A percentile compares a stretch with the other conserved stretches of the same genome.
Evolutionary conservation across 768 basidiomycete genomes (phyloP).

Genomic region (Boletus sp.): DNA sequence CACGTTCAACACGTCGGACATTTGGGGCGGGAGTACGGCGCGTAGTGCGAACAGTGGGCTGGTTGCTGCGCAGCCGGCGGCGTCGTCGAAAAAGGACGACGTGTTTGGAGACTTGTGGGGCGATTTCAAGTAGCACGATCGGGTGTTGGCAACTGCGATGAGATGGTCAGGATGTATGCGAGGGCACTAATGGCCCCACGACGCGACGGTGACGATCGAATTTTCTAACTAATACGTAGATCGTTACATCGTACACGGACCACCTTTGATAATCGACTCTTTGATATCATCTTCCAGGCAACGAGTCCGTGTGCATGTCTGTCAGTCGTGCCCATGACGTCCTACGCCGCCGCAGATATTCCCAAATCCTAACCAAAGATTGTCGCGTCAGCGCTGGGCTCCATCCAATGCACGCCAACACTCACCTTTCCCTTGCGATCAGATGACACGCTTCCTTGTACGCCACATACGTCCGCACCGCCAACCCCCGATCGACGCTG

Average conservation of each 20-base stretch:
- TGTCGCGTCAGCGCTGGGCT: not conserved
- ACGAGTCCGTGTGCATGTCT: too few relatives aligned
- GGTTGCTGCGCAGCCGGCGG: constrained; percentile 28
- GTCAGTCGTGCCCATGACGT: too few relatives aligned
- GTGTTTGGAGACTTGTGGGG: constrained; percentile 85
- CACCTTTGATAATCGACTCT: not conserved
- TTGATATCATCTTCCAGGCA: too few relatives aligned
- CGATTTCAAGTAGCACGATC: constrained; percentile 57
- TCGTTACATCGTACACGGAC: not conserved
- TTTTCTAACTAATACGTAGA: not conserved
- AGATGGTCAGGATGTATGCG: too few relatives aligned
- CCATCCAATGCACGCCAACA: not conserved
- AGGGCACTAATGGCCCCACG: too few relatives aligned
- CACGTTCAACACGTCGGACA: constrained; percentile 44
- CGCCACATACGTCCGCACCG: constrained; percentile 47
- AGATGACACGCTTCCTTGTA: constrained; percentile 66
- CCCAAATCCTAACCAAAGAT: too few relatives aligned
- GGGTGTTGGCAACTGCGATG: not conserved
- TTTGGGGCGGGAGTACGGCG: constrained; percentile 50
- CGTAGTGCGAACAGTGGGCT: constrained; percentile 32
- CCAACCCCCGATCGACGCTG: constrained; percentile 53
- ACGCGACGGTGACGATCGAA: too few relatives aligned
- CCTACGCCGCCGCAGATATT: too few relatives aligned
- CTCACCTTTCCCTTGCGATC: constrained; percentile 74
- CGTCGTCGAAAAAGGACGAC: constrained; percentile 65